Evolutionary conservation across 306 rosid species (phyloP).

Genomic region (Argentina anserina): DNA sequence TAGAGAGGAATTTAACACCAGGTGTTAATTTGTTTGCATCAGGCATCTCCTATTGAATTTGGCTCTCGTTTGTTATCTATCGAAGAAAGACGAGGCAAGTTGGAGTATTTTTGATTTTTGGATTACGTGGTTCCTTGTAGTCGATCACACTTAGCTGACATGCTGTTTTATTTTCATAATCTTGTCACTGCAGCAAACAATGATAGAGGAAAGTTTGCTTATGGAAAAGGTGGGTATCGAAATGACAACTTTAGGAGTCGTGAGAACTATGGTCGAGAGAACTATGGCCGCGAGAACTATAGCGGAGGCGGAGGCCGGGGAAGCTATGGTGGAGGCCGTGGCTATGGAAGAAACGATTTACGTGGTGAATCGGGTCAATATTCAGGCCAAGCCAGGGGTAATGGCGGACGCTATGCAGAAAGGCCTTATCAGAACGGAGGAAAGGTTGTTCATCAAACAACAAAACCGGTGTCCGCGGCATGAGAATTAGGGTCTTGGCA

Average conservation of each 20-base stretch:
- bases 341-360: constrained; percentile 49
- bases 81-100: constrained; percentile 78
- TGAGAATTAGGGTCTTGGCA: constrained; percentile 22
- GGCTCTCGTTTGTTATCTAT: constrained; percentile 45
- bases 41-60: constrained; percentile 61
- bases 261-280: constrained; percentile 31
- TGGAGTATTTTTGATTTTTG: background rate
- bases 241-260: constrained; percentile 63
- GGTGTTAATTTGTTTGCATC: constrained; percentile 12
- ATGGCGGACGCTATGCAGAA: constrained; percentile 40
- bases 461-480: constrained; percentile 19
- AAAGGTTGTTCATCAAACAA: constrained; percentile 40
- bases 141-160: background rate
- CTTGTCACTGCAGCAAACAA: constrained; percentile 50
- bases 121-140: background rate
- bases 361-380: constrained; percentile 36
- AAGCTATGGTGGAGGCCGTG: constrained; percentile 38
- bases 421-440: constrained; percentile 45
- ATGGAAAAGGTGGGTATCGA: constrained; percentile 61
- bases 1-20: background rate
- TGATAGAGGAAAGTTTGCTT: constrained; percentile 48
- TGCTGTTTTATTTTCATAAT: background rate
- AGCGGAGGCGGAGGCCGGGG: constrained; percentile 4
- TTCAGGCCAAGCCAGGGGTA: constrained; percentile 42
- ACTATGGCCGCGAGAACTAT: constrained; percentile 40